phyloP scores from a whole-genome alignment of 176 grass and related monocot genomes.

The Carex myosuroides region DNA sequence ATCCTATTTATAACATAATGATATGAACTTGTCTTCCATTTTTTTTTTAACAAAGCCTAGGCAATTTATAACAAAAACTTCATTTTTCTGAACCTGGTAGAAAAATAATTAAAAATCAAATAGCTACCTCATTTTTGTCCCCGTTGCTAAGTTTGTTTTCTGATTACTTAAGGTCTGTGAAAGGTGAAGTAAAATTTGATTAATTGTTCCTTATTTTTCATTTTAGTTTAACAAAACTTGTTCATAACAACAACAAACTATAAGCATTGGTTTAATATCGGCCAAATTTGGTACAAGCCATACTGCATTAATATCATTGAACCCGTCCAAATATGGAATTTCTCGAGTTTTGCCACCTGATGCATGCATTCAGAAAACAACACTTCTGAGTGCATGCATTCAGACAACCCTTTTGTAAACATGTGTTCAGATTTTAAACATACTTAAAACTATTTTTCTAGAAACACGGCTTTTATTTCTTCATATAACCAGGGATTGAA shows the following conservation, averaged over 20 bases:
- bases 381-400: not conserved
- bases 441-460: not conserved
- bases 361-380: not conserved
- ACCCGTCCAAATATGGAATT: not conserved
- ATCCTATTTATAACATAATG: no score
- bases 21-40: no score
- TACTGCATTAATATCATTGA: not conserved
- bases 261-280: not conserved
- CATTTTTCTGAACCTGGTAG: no score
- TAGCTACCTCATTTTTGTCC: no score
- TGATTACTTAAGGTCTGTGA: not conserved
- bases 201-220: not conserved
- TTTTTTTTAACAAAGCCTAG: no score
- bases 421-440: not conserved
- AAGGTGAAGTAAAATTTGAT: not conserved
- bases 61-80: no score
- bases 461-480: not conserved
- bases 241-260: not conserved
- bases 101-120: no score
- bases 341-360: not conserved
- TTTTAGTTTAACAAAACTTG: not conserved
- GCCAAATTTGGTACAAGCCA: not conserved
- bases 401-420: not conserved
- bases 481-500: not conserved
- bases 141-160: not conserved